Evolutionary conservation across 495 filamentous ascomycete genomes (phyloP).

Genomic region (Friedmanniomyces endolithicus): DNA sequence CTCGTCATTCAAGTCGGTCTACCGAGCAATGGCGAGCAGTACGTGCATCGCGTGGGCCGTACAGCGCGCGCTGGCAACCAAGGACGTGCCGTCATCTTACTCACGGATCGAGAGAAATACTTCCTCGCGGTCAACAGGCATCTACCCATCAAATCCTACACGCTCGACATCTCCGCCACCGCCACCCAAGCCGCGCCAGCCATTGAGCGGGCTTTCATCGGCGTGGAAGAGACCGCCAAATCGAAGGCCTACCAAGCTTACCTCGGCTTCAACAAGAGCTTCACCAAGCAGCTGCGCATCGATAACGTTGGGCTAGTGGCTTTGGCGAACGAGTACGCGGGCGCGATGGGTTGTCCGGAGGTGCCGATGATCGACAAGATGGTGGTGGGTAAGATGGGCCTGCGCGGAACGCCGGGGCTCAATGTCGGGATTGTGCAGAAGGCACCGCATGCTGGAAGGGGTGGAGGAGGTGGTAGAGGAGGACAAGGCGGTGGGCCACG

Average conservation of each 20-base stretch:
- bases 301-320: slow-evolving; percentile 30
- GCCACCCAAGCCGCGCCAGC: slow-evolving; percentile 23
- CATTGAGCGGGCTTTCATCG: slow-evolving; percentile 26
- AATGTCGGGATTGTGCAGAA: slow-evolving; percentile 1
- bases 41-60: slow-evolving; percentile 63
- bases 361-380: slow-evolving; percentile 33
- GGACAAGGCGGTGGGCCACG: not conserved
- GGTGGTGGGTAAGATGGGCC: not conserved
- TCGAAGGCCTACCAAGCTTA: slow-evolving; percentile 45
- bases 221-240: slow-evolving; percentile 38
- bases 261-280: slow-evolving; percentile 44
- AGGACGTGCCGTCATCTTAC: slow-evolving; percentile 53
- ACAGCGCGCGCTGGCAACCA: slow-evolving; percentile 59
- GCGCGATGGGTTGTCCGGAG: slow-evolving; percentile 36
- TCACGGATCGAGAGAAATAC: slow-evolving; percentile 48
- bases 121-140: slow-evolving; percentile 43
- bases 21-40: slow-evolving; percentile 49
- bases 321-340: slow-evolving; percentile 36
- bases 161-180: slow-evolving; percentile 31
- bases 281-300: slow-evolving; percentile 33
- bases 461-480: not conserved
- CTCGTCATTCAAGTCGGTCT: slow-evolving; percentile 60
- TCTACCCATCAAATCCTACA: slow-evolving; percentile 44
- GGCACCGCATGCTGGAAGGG: not conserved
- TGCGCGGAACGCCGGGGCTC: not conserved